Base-by-base conservation (phyloP, 1,139 yeast species). In the Blastobotrys persicus region DNA sequence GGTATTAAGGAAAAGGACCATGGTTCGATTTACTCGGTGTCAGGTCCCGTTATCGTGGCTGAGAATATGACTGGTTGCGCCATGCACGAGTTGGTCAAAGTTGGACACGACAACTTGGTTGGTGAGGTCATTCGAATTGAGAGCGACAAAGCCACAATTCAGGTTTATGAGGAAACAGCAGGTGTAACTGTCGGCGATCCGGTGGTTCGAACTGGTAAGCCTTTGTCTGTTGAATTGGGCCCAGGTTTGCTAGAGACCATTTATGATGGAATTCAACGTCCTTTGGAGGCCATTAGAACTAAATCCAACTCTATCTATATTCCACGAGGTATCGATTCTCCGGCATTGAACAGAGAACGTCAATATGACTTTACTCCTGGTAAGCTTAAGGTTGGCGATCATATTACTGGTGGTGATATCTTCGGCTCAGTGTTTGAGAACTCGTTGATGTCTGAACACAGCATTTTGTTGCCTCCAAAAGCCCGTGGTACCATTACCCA, bases 161-260 rank as follows among this genome's bases (percentile, higher is more conserved):
- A 92, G 78, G 98, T 92, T 53, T 92, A 92, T 71, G 99, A 92
- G 76, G 98, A 92, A 74, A 92, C 98, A 47, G 96, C 98, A 1
- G 99, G 99, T 74, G 95, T 92, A 53, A 91, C 97, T 39, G 98
- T 92, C 39, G 99, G 99, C 63, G 98, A 92, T 68, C 99, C 99
- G 1, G 98, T 92, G 48, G 75, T 88, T 64, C 83, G 98, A 75
- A 92, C 98, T 9, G 98, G 98, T 58, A 88, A 92, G 71, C 99
- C 99, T 14, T 78, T 92, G 63, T 88, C 97, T 46, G 99, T 92
- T 47, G 99, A 92, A 74, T 78, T 92, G 68, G 99, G 99, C 64
- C 99, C 99, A 26, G 99, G 99, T 70, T 80, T 92, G 64, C 88
- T 92, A 95, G 98, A 92, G 74, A 92, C 96, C 59, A 92, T 92